A percentile compares a stretch with the other conserved stretches of the same genome.
Evolutionary conservation across 139 green algal genomes (phyloP).

Genomic region (Nannochloris sp.): DNA sequence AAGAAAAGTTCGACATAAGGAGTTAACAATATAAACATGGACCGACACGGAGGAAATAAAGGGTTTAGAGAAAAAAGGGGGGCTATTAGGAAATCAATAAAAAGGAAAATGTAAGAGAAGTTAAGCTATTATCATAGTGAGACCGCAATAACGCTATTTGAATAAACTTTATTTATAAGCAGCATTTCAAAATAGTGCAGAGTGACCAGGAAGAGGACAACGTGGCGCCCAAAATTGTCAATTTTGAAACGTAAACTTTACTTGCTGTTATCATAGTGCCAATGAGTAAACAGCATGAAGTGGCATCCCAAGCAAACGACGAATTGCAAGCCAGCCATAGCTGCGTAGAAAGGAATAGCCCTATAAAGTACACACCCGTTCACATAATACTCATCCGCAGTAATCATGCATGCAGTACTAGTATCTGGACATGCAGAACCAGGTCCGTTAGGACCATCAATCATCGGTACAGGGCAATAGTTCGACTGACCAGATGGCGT

Average conservation of each 20-base stretch:
- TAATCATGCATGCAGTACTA: slow-evolving; percentile 2
- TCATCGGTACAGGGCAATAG: neutral
- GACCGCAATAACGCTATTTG: neutral
- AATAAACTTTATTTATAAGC: neutral
- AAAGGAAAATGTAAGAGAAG: neutral
- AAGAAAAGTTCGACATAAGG: too few relatives aligned
- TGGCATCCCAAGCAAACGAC: too few relatives aligned
- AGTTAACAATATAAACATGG: too few relatives aligned
- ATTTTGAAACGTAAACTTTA: neutral
- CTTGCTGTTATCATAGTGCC: neutral
- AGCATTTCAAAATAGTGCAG: neutral
- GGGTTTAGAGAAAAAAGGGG: too few relatives aligned
- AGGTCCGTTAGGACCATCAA: neutral
- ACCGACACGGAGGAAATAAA: too few relatives aligned
- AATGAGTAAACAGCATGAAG: neutral
- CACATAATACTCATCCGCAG: slow-evolving; percentile 6
- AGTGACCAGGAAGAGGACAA: too few relatives aligned
- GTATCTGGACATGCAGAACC: neutral
- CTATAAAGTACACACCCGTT: slow-evolving; percentile 16
- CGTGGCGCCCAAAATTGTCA: too few relatives aligned
- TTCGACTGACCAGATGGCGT: slow-evolving; percentile 6
- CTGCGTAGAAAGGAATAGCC: slow-evolving; percentile 3
- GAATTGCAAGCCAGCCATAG: slow-evolving; percentile 9
- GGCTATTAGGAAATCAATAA: too few relatives aligned
- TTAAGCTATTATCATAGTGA: too few relatives aligned